These are phyloP conservation scores for Candida sphagnicola DNA, from an alignment of 805 yeast genomes.

Conservation along the genomic window DNA sequence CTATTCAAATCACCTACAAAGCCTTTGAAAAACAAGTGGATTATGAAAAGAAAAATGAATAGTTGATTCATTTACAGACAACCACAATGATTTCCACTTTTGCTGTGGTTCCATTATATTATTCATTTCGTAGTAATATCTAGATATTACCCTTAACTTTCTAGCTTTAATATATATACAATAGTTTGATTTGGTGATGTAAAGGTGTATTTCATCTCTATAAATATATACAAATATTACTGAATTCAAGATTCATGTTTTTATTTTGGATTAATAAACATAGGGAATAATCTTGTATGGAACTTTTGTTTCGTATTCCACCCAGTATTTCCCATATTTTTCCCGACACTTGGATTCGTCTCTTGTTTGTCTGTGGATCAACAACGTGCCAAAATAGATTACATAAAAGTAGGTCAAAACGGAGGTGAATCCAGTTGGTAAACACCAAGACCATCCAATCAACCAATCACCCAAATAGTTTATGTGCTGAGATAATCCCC, in stretches of 20 bases:
- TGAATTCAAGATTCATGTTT: background rate
- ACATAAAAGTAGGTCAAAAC: conserved; percentile 86
- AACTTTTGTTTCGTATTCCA: conserved; percentile 70
- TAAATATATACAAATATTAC: too few relatives aligned
- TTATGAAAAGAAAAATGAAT: conserved; percentile 46
- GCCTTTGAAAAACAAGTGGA: conserved; percentile 72
- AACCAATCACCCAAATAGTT: conserved; percentile 96
- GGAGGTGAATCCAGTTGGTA: conserved; percentile 79
- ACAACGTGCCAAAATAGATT: conserved; percentile 72
- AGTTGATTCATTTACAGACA: conserved; percentile 8
- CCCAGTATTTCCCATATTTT: conserved; percentile 88
- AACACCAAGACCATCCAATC: conserved; percentile 87
- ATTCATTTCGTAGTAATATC: background rate
- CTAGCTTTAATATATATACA: background rate
- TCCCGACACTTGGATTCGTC: conserved; percentile 87
- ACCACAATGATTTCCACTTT: too few relatives aligned
- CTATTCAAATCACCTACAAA: conserved; percentile 73
- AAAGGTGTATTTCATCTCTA: too few relatives aligned
- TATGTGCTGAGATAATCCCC: conserved; percentile 89
- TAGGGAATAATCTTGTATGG: conserved; percentile 91
- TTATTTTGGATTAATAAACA: conserved; percentile 47
- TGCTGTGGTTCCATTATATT: too few relatives aligned
- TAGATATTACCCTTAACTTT: background rate
- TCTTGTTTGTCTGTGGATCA: conserved; percentile 84
- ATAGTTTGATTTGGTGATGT: background rate